These are phyloP conservation scores for Eucalyptus tenuipes DNA, from an alignment of 345 rosid genomes.

Conservation along the genomic window DNA sequence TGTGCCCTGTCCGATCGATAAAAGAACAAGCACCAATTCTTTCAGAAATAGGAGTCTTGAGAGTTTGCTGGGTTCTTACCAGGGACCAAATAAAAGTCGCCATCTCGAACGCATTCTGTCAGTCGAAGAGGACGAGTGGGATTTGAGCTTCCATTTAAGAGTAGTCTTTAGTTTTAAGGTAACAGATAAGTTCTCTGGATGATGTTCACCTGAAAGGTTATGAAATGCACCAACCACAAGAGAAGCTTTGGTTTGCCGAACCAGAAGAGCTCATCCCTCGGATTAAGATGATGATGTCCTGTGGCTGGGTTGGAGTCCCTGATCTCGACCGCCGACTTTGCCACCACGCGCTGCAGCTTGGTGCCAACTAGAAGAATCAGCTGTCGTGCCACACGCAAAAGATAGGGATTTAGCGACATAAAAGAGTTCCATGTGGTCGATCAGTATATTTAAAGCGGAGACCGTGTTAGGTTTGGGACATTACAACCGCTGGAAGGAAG, in stretches of 20 bases:
- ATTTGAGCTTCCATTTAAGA: not conserved
- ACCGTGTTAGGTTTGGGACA: not conserved
- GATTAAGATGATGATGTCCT: conserved; percentile 20
- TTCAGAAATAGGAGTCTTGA: not conserved
- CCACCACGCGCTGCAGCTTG: conserved; percentile 51
- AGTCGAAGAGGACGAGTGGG: not conserved
- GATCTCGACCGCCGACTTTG: conserved; percentile 46
- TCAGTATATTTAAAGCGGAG: not conserved
- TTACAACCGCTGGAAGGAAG: conserved; percentile 51
- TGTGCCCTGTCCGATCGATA: not conserved
- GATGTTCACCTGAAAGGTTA: conserved; percentile 44
- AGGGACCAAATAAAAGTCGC: conserved; percentile 54
- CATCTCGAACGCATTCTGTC: conserved; percentile 73
- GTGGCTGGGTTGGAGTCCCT: conserved; percentile 8
- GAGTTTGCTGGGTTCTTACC: conserved; percentile 12
- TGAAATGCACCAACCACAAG: conserved; percentile 33
- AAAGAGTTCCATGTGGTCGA: not conserved
- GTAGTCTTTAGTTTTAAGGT: not conserved
- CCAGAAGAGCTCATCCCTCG: conserved; percentile 61
- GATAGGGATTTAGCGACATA: not conserved
- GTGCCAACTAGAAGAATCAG: conserved; percentile 46
- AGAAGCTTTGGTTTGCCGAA: conserved; percentile 44
- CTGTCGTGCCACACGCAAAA: conserved; percentile 1
- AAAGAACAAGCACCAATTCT: not conserved
- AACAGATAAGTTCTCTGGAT: not conserved